Percentiles rank a stretch among this genome's conserved stretches.
phyloP scores from a whole-genome alignment of 306 rosid species.

The Carpinus fangiana region DNA sequence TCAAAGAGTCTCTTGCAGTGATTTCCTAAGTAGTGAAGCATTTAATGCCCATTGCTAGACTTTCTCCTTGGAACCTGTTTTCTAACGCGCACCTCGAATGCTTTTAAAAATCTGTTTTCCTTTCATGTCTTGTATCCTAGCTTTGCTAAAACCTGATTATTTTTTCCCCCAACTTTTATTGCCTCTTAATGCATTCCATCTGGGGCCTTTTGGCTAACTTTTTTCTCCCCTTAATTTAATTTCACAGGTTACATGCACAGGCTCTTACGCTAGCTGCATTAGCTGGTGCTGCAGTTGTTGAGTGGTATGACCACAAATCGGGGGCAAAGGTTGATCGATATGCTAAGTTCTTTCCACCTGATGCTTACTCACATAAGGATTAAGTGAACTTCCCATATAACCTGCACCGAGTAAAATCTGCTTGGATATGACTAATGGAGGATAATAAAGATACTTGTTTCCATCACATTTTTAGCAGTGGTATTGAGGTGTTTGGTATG shows the following conservation, averaged over 20 bases:
- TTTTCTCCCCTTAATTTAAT: neutral
- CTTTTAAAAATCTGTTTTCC: neutral
- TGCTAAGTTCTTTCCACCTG: conserved; percentile 46
- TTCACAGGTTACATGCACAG: conserved; percentile 90
- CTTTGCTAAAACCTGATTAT: too few relatives aligned
- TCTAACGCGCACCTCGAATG: neutral
- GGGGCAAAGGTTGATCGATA: conserved; percentile 46
- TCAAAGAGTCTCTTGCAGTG: neutral
- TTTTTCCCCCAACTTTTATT: neutral
- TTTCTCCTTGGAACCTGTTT: neutral
- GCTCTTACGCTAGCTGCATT: conserved; percentile 88
- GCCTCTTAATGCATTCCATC: conserved; percentile 3
- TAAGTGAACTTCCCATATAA: conserved; percentile 1
- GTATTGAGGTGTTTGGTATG: neutral
- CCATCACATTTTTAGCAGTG: neutral
- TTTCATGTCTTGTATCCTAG: neutral
- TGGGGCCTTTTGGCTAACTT: conserved; percentile 7
- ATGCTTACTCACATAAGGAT: conserved; percentile 46
- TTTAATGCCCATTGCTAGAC: neutral
- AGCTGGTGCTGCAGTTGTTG: conserved; percentile 86
- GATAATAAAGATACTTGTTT: neutral
- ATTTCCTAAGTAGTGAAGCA: neutral
- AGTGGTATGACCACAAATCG: conserved; percentile 64
- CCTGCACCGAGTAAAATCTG: neutral
- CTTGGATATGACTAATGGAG: neutral